Percentiles rank a stretch among this genome's conserved stretches.
These are phyloP conservation scores for Bretschneidera sinensis DNA, from an alignment of 345 rosid species.

Conservation along the genomic window DNA sequence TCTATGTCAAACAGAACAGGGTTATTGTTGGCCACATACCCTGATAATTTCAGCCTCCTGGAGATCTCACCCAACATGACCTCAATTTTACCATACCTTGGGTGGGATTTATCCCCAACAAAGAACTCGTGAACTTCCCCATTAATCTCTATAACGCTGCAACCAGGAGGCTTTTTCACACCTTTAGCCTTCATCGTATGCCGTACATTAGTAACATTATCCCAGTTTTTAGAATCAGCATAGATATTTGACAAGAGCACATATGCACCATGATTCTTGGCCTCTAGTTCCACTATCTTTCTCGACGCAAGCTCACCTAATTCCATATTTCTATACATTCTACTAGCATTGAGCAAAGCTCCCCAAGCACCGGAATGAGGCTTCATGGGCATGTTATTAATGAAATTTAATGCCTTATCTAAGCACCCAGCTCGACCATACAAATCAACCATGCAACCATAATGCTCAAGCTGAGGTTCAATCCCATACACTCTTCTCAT, in stretches of 20 bases:
- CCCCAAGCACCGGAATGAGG: conserved; percentile 49
- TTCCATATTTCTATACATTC: conserved; percentile 45
- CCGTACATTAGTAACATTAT: conserved; percentile 22
- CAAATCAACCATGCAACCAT: conserved; percentile 48
- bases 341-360: conserved; percentile 61
- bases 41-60: conserved; percentile 38
- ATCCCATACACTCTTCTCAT: conserved; percentile 31
- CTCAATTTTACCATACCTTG: conserved; percentile 31
- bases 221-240: conserved; percentile 40
- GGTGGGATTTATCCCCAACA: conserved; percentile 33
- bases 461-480: conserved; percentile 40
- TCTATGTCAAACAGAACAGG: conserved; percentile 50
- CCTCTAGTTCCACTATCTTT: conserved; percentile 36
- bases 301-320: conserved; percentile 40
- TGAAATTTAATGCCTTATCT: conserved; percentile 28
- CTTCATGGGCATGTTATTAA: conserved; percentile 32
- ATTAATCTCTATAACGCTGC: conserved; percentile 37
- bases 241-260: conserved; percentile 42
- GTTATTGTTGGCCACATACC: conserved; percentile 36
- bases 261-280: conserved; percentile 32
- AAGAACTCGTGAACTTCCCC: conserved; percentile 40
- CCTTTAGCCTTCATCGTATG: conserved; percentile 32
- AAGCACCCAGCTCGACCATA: conserved; percentile 35
- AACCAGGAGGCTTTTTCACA: conserved; percentile 34
- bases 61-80: conserved; percentile 33